A percentile compares a stretch with the other conserved stretches of the same genome.
Evolutionary conservation across 768 basidiomycete genomes (phyloP).

Genomic region (Tulasnella sp.): DNA sequence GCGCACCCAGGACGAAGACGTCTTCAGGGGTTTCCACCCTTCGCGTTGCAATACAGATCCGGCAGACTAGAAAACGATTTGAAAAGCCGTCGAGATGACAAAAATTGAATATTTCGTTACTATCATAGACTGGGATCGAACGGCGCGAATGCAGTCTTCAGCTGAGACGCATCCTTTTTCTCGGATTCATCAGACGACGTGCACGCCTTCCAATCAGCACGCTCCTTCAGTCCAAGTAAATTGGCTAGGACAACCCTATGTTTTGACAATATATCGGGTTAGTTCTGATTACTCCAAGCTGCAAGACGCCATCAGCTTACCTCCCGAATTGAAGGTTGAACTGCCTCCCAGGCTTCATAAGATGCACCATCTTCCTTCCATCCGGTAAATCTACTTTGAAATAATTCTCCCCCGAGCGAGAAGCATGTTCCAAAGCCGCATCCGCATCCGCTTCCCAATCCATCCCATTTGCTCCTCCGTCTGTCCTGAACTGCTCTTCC

Average conservation of each 20-base stretch:
- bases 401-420: slow-evolving; percentile 61
- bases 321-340: slow-evolving; percentile 95
- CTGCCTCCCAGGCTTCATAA: slow-evolving; percentile 73
- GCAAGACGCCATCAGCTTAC: slow-evolving; percentile 49
- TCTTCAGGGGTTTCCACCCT: too few relatives aligned
- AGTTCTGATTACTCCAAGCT: neutral
- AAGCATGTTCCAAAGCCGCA: slow-evolving; percentile 57
- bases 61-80: too few relatives aligned
- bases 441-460: slow-evolving; percentile 76
- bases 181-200: slow-evolving; percentile 83
- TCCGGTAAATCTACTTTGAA: slow-evolving; percentile 90
- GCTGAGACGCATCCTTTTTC: slow-evolving; percentile 75
- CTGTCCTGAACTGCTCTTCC: slow-evolving; percentile 70
- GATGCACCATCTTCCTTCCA: slow-evolving; percentile 82
- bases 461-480: slow-evolving; percentile 67
- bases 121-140: slow-evolving; percentile 57
- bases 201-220: slow-evolving; percentile 93
- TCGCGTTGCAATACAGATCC: too few relatives aligned
- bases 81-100: too few relatives aligned
- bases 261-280: neutral
- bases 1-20: too few relatives aligned
- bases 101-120: neutral
- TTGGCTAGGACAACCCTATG: slow-evolving; percentile 78
- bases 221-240: slow-evolving; percentile 72
- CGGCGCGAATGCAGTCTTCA: slow-evolving; percentile 79